Percentiles rank a stretch among this genome's conserved stretches.
These are phyloP conservation scores for Fusarium liriodendri DNA, from an alignment of 2,329 filamentous ascomycete species.

Conservation along the genomic window DNA sequence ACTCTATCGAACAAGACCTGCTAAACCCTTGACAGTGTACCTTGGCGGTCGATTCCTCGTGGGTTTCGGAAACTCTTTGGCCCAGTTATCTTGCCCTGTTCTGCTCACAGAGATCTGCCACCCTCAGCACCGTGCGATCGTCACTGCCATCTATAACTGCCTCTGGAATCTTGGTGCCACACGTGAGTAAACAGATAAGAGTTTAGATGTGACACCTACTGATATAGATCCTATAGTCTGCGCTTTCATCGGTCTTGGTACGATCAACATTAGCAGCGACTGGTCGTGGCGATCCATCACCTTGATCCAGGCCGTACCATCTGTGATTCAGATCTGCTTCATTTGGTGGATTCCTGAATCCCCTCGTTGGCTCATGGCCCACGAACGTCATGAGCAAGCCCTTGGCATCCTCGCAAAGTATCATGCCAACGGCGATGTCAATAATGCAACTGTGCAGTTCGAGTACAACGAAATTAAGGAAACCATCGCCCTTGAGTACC, in stretches of 20 bases:
- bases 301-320: constrained; percentile 71
- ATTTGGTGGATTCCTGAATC: constrained; percentile 77
- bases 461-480: constrained; percentile 75
- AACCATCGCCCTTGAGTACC: constrained; percentile 68
- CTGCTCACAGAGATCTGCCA: constrained; percentile 75
- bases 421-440: constrained; percentile 69
- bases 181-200: constrained; percentile 47
- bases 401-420: constrained; percentile 70
- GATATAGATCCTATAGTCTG: constrained; percentile 52
- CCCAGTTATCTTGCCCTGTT: constrained; percentile 72
- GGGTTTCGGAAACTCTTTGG: constrained; percentile 75
- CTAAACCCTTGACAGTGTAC: constrained; percentile 46
- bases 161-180: constrained; percentile 70
- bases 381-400: constrained; percentile 72
- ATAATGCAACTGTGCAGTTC: constrained; percentile 72
- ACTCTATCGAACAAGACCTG: neutral
- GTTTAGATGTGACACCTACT: neutral
- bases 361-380: constrained; percentile 72
- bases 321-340: constrained; percentile 70
- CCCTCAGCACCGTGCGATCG: constrained; percentile 73
- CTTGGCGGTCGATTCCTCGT: constrained; percentile 53
- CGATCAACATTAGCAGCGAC: constrained; percentile 64
- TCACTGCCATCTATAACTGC: constrained; percentile 76
- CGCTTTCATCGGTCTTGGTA: constrained; percentile 73
- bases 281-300: constrained; percentile 77